These are phyloP conservation scores for Sapria himalayana DNA, from an alignment of 345 rosid species.

Conservation along the genomic window DNA sequence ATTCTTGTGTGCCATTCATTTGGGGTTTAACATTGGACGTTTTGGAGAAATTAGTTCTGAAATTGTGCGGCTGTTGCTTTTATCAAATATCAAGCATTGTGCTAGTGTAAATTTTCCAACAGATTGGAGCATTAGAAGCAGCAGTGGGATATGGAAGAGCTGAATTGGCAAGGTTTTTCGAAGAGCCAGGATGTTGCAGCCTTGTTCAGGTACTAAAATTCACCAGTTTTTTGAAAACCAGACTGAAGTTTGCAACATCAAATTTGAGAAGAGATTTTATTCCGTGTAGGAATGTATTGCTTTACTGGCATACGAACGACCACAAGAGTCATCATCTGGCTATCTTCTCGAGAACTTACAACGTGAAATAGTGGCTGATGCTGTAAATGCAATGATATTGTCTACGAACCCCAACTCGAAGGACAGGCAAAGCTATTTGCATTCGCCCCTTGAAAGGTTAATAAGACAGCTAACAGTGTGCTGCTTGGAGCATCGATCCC, in stretches of 20 bases:
- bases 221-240: not conserved
- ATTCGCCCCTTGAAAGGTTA: conserved; percentile 52
- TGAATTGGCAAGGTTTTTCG: conserved; percentile 51
- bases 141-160: conserved; percentile 64
- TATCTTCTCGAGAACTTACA: conserved; percentile 57
- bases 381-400: conserved; percentile 60
- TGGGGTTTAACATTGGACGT: no score
- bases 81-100: no score
- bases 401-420: conserved; percentile 47
- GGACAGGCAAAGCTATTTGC: conserved; percentile 25
- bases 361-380: conserved; percentile 79
- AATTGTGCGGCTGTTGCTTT: no score
- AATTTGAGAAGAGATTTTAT: not conserved
- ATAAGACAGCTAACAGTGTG: conserved; percentile 70
- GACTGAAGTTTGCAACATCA: not conserved
- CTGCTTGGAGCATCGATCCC: conserved; percentile 46
- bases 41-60: no score
- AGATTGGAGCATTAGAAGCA: conserved; percentile 68
- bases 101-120: no score
- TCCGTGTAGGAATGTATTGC: conserved; percentile 62
- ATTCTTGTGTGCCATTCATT: no score
- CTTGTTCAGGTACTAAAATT: conserved; percentile 40
- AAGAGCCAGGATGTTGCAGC: conserved; percentile 25
- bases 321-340: conserved; percentile 44
- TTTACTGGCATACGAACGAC: conserved; percentile 55